A percentile compares a stretch with the other conserved stretches of the same genome.
Conservation (phyloP, 2,329 filamentous ascomycete genomes). For the Xylaria multiplex region DNA sequence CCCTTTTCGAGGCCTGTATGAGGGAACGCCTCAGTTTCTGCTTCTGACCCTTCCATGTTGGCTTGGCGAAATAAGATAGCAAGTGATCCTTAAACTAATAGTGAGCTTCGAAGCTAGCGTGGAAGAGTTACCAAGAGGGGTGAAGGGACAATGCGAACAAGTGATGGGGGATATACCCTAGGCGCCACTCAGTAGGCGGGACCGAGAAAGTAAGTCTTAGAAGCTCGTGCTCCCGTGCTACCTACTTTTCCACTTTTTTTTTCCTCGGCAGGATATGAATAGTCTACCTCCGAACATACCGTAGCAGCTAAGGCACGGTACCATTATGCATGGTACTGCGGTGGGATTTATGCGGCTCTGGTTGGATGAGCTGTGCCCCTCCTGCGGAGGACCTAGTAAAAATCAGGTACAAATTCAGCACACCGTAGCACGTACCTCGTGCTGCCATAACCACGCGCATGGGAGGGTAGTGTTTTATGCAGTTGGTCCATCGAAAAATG, state of each 20-base stretch:
- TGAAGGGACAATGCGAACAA: background rate
- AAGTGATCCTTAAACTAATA: background rate
- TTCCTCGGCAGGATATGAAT: background rate
- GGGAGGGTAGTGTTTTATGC: background rate
- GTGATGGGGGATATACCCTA: background rate
- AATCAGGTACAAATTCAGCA: background rate
- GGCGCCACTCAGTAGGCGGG: too few relatives aligned
- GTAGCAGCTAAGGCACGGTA: slow-evolving; percentile 12
- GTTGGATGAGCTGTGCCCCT: slow-evolving; percentile 1
- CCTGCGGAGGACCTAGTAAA: background rate
- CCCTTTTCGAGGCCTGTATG: slow-evolving; percentile 11
- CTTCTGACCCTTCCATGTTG: background rate
- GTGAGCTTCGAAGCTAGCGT: background rate
- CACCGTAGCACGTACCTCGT: too few relatives aligned
- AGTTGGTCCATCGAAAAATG: background rate
- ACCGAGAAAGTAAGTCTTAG: background rate
- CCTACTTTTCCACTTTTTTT: background rate
- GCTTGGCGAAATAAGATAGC: background rate
- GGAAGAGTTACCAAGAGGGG: background rate
- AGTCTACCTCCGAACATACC: background rate
- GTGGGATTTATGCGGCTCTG: background rate
- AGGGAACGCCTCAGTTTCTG: slow-evolving; percentile 1
- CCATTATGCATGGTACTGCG: slow-evolving; percentile 8
- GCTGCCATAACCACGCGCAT: background rate
- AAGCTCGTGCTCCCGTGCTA: background rate